Conservation (phyloP, 345 rosid species). For the Acer yangbiense region DNA sequence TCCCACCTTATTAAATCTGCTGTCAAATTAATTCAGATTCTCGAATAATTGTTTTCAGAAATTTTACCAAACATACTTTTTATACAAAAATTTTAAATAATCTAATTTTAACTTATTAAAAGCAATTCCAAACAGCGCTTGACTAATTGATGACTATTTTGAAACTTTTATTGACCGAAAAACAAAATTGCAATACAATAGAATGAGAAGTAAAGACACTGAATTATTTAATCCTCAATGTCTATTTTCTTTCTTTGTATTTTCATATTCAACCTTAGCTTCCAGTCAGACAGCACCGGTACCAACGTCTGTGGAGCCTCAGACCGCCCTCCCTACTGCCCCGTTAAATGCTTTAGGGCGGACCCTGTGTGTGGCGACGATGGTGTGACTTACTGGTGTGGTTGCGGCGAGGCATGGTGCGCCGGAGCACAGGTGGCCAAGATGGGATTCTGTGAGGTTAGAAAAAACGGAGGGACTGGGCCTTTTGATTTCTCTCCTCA, state of each 20-base stretch:
- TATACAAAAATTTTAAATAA: no score
- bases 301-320: not conserved
- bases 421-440: slow-evolving; percentile 22
- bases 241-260: not conserved
- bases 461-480: slow-evolving; percentile 25
- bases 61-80: no score
- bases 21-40: no score
- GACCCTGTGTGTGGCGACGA: slow-evolving; percentile 37
- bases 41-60: no score
- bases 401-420: slow-evolving; percentile 33
- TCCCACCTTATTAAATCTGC: no score
- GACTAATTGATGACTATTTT: no score
- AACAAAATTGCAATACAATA: no score
- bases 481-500: not conserved
- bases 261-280: not conserved
- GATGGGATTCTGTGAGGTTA: slow-evolving; percentile 26
- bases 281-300: not conserved
- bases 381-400: slow-evolving; percentile 8
- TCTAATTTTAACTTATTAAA: no score
- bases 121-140: no score
- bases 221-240: not conserved
- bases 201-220: no score
- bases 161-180: no score
- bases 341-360: slow-evolving; percentile 24
- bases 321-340: not conserved